Conservation (phyloP, 2,329 filamentous ascomycete genomes). For the Penicillium sp. region DNA sequence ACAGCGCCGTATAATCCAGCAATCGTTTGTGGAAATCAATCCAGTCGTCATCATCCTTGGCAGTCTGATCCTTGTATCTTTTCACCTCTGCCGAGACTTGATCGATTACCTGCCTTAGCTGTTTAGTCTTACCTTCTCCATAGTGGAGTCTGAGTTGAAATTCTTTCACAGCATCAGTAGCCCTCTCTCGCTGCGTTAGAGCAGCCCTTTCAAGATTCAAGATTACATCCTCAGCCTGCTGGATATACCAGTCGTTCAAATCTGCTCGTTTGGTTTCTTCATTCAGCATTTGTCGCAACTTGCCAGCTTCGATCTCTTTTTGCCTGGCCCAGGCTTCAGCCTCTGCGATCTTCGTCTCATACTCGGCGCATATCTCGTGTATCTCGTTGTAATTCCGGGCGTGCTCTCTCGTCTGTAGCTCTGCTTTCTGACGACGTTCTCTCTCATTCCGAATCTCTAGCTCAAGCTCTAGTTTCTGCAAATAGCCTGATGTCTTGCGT, state of each 20-base stretch:
- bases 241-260: neutral
- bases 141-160: neutral
- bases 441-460: neutral
- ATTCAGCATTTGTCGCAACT: neutral
- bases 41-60: neutral
- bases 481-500: neutral
- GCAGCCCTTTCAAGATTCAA: neutral
- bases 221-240: neutral
- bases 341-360: neutral
- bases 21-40: neutral
- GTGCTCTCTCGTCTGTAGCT: neutral
- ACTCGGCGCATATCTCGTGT: neutral
- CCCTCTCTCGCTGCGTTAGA: neutral
- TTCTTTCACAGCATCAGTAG: neutral
- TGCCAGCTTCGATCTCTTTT: neutral
- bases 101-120: neutral
- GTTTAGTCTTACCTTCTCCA: neutral
- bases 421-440: neutral
- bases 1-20: neutral
- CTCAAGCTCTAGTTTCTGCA: slow-evolving; percentile 42
- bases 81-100: neutral
- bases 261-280: neutral
- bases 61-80: neutral
- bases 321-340: too few species aligned
- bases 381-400: neutral